A percentile compares a stretch with the other conserved stretches of the same genome.
phyloP scores from a whole-genome alignment of 805 yeast genomes.

The Myxozyma neotropica region DNA sequence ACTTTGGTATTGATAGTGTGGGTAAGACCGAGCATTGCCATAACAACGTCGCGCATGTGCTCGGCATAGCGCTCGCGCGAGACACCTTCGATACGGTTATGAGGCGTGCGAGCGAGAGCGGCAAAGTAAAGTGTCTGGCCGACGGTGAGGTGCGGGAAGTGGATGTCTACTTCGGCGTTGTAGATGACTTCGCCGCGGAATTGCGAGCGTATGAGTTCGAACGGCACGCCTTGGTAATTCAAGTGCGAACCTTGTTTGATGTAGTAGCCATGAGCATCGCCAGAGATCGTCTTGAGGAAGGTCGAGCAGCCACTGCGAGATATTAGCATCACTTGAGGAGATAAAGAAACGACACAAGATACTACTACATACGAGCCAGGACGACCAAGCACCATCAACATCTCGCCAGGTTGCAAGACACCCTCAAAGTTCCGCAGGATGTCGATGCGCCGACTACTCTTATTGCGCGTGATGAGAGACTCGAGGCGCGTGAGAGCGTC shows the following conservation, averaged over 20 bases:
- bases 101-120: constrained; percentile 58
- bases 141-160: constrained; percentile 66
- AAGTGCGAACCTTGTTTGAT: constrained; percentile 50
- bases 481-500: constrained; percentile 41
- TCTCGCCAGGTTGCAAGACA: constrained; percentile 61
- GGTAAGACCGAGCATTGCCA: constrained; percentile 51
- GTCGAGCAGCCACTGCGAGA: constrained; percentile 61
- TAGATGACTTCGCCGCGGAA: constrained; percentile 67
- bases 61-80: constrained; percentile 52
- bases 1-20: constrained; percentile 50
- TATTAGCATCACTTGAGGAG: too few species aligned
- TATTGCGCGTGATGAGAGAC: constrained; percentile 33
- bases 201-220: constrained; percentile 49
- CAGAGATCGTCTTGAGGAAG: constrained; percentile 57
- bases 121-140: constrained; percentile 60
- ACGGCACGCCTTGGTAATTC: constrained; percentile 46
- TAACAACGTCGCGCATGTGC: constrained; percentile 53
- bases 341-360: too few species aligned
- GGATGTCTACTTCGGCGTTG: constrained; percentile 64
- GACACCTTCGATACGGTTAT: constrained; percentile 56
- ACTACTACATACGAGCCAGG: constrained; percentile 52
- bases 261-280: constrained; percentile 59
- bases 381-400: constrained; percentile 74
- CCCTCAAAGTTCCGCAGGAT: constrained; percentile 57
- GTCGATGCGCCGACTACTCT: constrained; percentile 36